Base-by-base conservation (phyloP, 805 yeast genomes). In the Peterozyma toletana region DNA sequence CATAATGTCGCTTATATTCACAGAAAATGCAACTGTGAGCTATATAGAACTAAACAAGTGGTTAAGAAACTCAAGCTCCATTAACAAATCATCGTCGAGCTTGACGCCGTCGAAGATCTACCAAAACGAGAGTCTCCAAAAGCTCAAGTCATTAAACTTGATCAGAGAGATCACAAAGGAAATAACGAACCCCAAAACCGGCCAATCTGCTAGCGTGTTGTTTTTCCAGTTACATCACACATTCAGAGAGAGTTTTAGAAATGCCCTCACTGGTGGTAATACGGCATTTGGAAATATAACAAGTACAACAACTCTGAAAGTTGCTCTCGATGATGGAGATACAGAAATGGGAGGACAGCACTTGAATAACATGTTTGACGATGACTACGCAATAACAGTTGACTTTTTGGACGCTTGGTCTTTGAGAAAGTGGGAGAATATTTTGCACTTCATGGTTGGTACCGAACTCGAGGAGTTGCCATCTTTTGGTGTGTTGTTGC, bases 401-500 rank as follows among this genome's bases (percentile, higher is more conserved):
- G 73, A 71, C 33, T 83, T 82, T 53, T 67, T 91, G 39, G 95
- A 87, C 52, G 69, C 70, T 35, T 90, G 88, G 63, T 95, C 96
- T 11, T 75, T 88, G 6, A 76, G 73, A 38, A 88, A 85, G 57
- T 93, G 99, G 99, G 99, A 93, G 59, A 78, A 87, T 7, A 91
- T 93, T 52, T 69, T 93, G 53, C 98, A 93, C 69, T 93, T 83
- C 66, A 91, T 93, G 98, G 99, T 93, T 37, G 96, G 98, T 2
- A 87, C 97, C 0, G 86, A 86, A 41, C 65, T 82, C 38, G 70
- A 76, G 10, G 73, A 70, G 14, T 66, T 77, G 2, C 96, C 96
- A 2, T 82, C 90, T 39, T 73, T 75, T n/a, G 90, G 91, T 14
- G 97, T 91, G 1, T 67, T 93, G 40, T 75, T 80, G 14, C 67